Base-by-base conservation (phyloP, 2,329 filamentous ascomycete genomes). In the Trichophyton benhamiae region DNA sequence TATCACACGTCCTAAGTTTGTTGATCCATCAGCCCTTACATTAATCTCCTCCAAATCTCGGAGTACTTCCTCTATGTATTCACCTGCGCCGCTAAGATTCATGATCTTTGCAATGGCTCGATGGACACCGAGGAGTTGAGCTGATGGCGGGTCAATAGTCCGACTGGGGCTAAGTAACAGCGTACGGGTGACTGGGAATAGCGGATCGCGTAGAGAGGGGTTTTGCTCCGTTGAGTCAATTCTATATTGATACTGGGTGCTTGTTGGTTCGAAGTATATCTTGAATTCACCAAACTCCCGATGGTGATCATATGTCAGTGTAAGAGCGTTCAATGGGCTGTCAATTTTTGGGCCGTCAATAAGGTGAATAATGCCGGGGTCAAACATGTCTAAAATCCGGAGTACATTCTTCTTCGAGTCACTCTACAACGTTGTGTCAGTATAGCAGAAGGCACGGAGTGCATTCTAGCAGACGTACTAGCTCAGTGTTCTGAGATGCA, bases 311-410 rank as follows among this genome's bases (percentile, higher is more conserved):
- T 8, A 41, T 2, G 58, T 38, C 15, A 63, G 49, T 27, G 48
- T 63, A n/a, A 63, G 55, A 53, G 61, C 58, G 58, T 60, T 63
- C 13, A 6, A 41, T 33, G 58, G 44, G 38, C 52, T 52, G n/a
- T 60, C 74, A 55, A 77, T 75, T 8, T 75, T 68, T 27, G 63
- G 61, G 57, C 74, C 74, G 52, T 76, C 66, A 59, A 77, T 75
- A 0, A 76, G 59, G 63, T 72, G 65, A 9, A 64, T 66, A 27
- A 74, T 67, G 48, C 70, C 71, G 42, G 48, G 63, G 62, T 77
- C 74, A 62, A 77, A 75, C 72, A 77, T 77, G 38, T 76, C 74
- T 1, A 77, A 69, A 57, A 77, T 70, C 25, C 65, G 63, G 11
- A 77, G 65, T 17, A 72, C 72, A 0, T 69, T 66, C 67, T 71